Evolutionary conservation across 768 basidiomycete species (phyloP).

Genomic region (Mycena crocata): DNA sequence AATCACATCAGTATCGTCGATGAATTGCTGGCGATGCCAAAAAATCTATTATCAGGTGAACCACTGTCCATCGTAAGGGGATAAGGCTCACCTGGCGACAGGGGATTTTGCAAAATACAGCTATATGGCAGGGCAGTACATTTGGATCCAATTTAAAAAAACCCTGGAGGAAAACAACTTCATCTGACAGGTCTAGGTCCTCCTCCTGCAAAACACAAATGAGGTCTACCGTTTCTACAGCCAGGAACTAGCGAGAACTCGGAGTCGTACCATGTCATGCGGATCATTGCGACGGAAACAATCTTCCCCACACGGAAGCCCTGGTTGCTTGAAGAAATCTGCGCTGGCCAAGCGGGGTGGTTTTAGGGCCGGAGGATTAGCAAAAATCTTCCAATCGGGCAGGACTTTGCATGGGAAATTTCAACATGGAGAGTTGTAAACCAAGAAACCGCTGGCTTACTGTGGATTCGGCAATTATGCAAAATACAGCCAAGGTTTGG

Average conservation of each 20-base stretch:
- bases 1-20: neutral
- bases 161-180: slow-evolving; percentile 43
- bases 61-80: slow-evolving; percentile 27
- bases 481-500: too few species aligned
- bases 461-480: too few species aligned
- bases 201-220: neutral
- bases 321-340: neutral
- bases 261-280: slow-evolving; percentile 13
- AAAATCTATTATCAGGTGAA: slow-evolving; percentile 35
- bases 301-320: slow-evolving; percentile 29
- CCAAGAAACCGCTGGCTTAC: too few species aligned
- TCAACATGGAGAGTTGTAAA: neutral
- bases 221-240: too few species aligned
- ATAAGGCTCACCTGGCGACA: slow-evolving; percentile 58
- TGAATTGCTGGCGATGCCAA: slow-evolving; percentile 9
- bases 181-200: slow-evolving; percentile 20
- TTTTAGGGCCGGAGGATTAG: slow-evolving; percentile 13
- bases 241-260: too few species aligned
- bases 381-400: neutral
- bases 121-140: slow-evolving; percentile 60
- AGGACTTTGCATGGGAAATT: neutral
- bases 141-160: slow-evolving; percentile 59
- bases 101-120: slow-evolving; percentile 57
- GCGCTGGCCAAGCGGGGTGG: slow-evolving; percentile 32
- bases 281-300: slow-evolving; percentile 35